These are phyloP conservation scores for Penicillium palitans DNA, from an alignment of 2,329 filamentous ascomycete genomes.

Conservation along the genomic window DNA sequence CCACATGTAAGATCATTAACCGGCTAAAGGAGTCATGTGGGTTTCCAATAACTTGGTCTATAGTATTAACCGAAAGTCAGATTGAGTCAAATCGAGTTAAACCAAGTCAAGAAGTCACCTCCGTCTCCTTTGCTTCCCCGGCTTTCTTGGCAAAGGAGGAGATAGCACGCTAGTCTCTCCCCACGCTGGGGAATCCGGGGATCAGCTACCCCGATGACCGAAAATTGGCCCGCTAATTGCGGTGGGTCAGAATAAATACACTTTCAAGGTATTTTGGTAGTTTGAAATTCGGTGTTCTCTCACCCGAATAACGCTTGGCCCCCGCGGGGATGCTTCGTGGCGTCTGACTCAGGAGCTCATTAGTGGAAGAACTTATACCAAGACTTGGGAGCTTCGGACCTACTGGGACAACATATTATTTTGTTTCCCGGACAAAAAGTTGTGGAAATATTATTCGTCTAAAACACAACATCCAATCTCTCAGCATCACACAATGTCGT, in stretches of 20 bases:
- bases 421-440: neutral
- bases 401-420: neutral
- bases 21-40: neutral
- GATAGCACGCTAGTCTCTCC: neutral
- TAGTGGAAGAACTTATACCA: constrained; percentile 13
- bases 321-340: constrained; percentile 14
- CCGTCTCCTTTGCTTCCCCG: neutral
- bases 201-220: constrained; percentile 16
- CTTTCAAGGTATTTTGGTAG: neutral
- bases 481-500: constrained; percentile 18
- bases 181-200: constrained; percentile 16
- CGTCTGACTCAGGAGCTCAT: constrained; percentile 17
- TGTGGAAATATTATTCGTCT: neutral
- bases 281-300: constrained; percentile 13
- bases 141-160: constrained; percentile 9
- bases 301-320: constrained; percentile 23
- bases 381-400: neutral
- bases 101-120: neutral
- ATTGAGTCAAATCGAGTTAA: neutral
- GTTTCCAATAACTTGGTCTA: neutral
- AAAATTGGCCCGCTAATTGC: neutral
- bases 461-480: neutral
- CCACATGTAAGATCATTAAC: neutral
- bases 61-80: constrained; percentile 1
- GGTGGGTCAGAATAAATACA: neutral